Base-by-base conservation (phyloP, 768 basidiomycete genomes). In the Peribolospora baueri region DNA sequence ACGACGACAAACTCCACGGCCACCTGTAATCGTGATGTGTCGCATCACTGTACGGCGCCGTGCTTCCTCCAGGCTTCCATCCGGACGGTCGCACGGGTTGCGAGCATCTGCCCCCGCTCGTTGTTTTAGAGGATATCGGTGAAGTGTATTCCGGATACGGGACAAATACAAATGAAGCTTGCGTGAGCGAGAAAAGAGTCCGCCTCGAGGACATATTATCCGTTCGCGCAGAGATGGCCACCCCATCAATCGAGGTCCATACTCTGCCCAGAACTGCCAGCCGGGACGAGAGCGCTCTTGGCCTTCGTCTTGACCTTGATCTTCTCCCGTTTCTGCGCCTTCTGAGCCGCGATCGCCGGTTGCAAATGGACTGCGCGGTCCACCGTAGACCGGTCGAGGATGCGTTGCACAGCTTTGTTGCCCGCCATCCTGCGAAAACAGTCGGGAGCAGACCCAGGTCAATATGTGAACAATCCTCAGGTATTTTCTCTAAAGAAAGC, bases 381-480 rank as follows among this genome's bases (percentile, higher is more conserved):
- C 50, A 60, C 42, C 25, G 46, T 40, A 45, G 60, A 52, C 42
- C 62, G 57, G 36, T 63, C 62, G 40, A 53, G 56, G 36, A 51
- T 51, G 47, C 60, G 58, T 5, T 50, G 48, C 14, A 51, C 50
- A 6, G 63, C 60, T 14, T 56, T 56, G 13, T 61, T 60, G 41
- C 60, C 61, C 46, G 59, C 56, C 62, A 65, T 63, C 39, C 62
- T 61, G 53, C 36, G 3, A 40, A 14, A 48, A 5, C 14, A 5
- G 13, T n/a, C 7, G 14, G 36, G 42, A 42, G 9, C 25, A 51
- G 39, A 5, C 5, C 7, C 7, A n/a, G 39, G 41, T 39, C 7
- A 14, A 50, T 11, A 6, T 42, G 6, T 50, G 13, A 40, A 7
- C 40, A 45, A 48, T 45, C 42, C 10, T 9, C 37, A 11, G n/a